Evolutionary conservation across 192 early-diverging fungal genomes (phyloP).

Genomic region (Coemansia sp.): DNA sequence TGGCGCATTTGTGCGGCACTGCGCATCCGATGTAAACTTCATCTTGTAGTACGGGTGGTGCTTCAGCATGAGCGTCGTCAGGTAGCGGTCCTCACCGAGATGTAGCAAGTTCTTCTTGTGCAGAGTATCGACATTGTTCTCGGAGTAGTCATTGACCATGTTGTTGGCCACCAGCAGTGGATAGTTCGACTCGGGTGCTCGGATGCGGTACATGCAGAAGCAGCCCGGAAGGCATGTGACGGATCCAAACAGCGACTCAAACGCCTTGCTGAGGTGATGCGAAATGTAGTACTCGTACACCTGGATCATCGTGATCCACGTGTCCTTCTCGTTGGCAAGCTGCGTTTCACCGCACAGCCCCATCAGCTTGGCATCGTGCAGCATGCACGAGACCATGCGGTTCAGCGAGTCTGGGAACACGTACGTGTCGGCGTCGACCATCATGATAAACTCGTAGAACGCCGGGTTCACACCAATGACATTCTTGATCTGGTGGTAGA

Average conservation of each 20-base stretch:
- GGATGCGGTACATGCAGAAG: constrained; percentile 99
- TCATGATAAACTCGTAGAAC: constrained; percentile 97
- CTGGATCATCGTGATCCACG: constrained; percentile 99
- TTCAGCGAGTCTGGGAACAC: constrained; percentile 93
- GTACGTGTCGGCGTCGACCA: constrained; percentile 98
- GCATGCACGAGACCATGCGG: constrained; percentile 91
- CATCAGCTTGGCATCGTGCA: constrained; percentile 91
- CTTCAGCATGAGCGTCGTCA: constrained; percentile 94
- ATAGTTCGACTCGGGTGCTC: constrained; percentile 84
- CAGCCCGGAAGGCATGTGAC: constrained; percentile 99
- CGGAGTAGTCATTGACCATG: constrained; percentile 89
- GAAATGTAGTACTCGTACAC: constrained; percentile 99
- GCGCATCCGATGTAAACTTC: constrained; percentile 93
- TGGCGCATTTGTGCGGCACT: constrained; percentile 93
- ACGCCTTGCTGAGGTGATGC: constrained; percentile 96
- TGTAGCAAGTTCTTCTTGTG: constrained; percentile 99
- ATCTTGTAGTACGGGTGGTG: constrained; percentile 97
- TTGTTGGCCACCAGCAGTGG: constrained; percentile 86
- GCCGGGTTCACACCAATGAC: constrained; percentile 98
- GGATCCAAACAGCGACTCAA: constrained; percentile 96
- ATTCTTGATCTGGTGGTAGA: constrained; percentile 99
- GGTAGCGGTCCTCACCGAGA: constrained; percentile 98
- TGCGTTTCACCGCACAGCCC: constrained; percentile 97
- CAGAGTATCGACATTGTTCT: constrained; percentile 94
- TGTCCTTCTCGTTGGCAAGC: constrained; percentile 90